A percentile compares a stretch with the other conserved stretches of the same genome.
These are phyloP conservation scores for Raddia guianensis DNA, from an alignment of 176 grass and related monocot species.

Conservation along the genomic window DNA sequence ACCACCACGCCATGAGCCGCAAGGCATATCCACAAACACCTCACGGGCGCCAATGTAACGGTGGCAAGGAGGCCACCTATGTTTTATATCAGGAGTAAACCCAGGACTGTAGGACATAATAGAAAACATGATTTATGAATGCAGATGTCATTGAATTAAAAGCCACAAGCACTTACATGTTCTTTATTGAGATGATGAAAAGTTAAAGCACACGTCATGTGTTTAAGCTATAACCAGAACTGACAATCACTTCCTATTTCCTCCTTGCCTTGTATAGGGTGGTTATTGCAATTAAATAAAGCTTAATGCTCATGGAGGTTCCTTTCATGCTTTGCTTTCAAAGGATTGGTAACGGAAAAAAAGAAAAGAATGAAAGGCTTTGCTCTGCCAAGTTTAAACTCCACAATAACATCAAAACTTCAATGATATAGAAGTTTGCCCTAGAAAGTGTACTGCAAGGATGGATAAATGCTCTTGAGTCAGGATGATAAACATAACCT, in stretches of 20 bases:
- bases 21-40: no score
- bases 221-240: conserved; percentile 28
- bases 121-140: conserved; percentile 14
- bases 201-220: not conserved
- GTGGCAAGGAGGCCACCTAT: no score
- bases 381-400: conserved; percentile 8
- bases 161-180: not conserved
- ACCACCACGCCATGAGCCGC: not conserved
- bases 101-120: not conserved
- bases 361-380: conserved; percentile 5
- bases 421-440: conserved; percentile 37
- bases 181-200: conserved; percentile 24
- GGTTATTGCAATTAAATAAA: conserved; percentile 19
- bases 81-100: conserved; percentile 13
- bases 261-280: not conserved
- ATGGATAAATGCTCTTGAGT: conserved; percentile 36
- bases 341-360: conserved; percentile 29
- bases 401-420: conserved; percentile 33
- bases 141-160: not conserved
- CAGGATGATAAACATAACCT: conserved; percentile 22
- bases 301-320: conserved; percentile 13
- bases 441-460: conserved; percentile 2
- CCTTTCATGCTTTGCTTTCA: conserved; percentile 18
- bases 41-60: no score
- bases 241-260: conserved; percentile 27